Evolutionary conservation across 2,329 filamentous ascomycete genomes (phyloP).

Genomic region (Neodidymelliopsis sp.): DNA sequence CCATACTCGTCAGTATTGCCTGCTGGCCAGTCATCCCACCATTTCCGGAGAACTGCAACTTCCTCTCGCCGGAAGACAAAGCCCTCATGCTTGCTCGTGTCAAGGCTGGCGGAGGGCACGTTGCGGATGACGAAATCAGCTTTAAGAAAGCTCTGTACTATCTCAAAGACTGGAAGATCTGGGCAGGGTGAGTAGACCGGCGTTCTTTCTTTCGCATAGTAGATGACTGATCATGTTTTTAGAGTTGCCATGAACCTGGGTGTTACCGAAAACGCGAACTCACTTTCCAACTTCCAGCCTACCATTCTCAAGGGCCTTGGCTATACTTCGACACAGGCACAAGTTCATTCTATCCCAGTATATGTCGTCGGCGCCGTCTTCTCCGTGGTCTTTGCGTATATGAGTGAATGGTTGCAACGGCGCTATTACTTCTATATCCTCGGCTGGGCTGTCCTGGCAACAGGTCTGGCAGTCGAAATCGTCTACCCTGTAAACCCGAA

Average conservation of each 20-base stretch:
- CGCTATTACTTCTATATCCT: slow-evolving; percentile 42
- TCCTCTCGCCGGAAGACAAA: slow-evolving; percentile 59
- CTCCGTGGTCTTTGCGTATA: slow-evolving; percentile 39
- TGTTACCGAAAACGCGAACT: slow-evolving; percentile 43
- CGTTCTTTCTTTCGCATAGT: background rate
- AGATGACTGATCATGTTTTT: background rate
- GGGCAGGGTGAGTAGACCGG: slow-evolving; percentile 55
- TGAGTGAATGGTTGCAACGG: slow-evolving; percentile 35
- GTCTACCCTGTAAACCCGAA: slow-evolving; percentile 46
- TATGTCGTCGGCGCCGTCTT: slow-evolving; percentile 43
- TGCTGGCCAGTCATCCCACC: slow-evolving; percentile 61
- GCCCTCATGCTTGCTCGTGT: slow-evolving; percentile 62
- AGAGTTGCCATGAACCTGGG: slow-evolving; percentile 41
- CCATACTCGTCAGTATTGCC: slow-evolving; percentile 55
- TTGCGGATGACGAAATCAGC: slow-evolving; percentile 56
- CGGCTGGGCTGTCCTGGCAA: slow-evolving; percentile 50
- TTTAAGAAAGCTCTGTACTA: slow-evolving; percentile 52
- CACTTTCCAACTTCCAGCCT: slow-evolving; percentile 43
- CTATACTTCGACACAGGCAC: slow-evolving; percentile 44
- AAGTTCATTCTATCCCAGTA: slow-evolving; percentile 47
- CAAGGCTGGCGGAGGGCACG: slow-evolving; percentile 54
- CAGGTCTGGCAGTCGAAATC: slow-evolving; percentile 61
- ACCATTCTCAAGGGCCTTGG: slow-evolving; percentile 48
- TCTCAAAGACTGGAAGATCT: slow-evolving; percentile 65
- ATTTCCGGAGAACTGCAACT: slow-evolving; percentile 57